phyloP scores from a whole-genome alignment of 805 yeast species.

The Yarrowia osloensis region DNA sequence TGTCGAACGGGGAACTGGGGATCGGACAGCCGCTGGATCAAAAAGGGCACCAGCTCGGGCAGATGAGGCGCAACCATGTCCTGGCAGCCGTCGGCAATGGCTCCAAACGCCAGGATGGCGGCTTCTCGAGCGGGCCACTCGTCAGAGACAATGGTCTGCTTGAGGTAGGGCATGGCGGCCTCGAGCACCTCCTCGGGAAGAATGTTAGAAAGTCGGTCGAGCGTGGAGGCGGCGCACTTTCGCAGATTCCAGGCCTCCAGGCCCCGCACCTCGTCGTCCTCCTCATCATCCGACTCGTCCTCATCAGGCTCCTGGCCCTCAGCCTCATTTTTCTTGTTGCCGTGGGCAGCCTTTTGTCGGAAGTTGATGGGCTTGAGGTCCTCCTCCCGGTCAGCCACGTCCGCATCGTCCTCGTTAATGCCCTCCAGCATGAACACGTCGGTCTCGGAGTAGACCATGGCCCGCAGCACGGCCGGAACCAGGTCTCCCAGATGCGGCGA shows the following conservation, averaged over 20 bases:
- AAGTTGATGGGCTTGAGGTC: slow-evolving; percentile 84
- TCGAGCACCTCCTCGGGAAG: slow-evolving; percentile 68
- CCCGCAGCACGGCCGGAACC: slow-evolving; percentile 73
- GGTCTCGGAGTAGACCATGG: slow-evolving; percentile 87
- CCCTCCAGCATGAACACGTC: slow-evolving; percentile 66
- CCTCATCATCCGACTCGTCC: slow-evolving; percentile 69
- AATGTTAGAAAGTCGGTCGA: slow-evolving; percentile 74
- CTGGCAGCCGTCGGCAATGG: slow-evolving; percentile 85
- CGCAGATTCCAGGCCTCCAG: slow-evolving; percentile 85
- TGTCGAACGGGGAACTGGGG: slow-evolving; percentile 82
- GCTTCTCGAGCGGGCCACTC: slow-evolving; percentile 94
- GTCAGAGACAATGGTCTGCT: slow-evolving; percentile 63
- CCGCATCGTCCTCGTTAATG: slow-evolving; percentile 75
- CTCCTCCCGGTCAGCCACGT: slow-evolving; percentile 77
- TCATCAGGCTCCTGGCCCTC: slow-evolving; percentile 51
- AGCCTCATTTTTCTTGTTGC: slow-evolving; percentile 34
- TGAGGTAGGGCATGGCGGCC: slow-evolving; percentile 71
- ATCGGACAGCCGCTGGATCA: slow-evolving; percentile 78
- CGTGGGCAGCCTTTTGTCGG: slow-evolving; percentile 54
- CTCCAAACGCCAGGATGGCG: slow-evolving; percentile 91
- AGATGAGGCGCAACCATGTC: slow-evolving; percentile 69
- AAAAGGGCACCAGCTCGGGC: slow-evolving; percentile 79
- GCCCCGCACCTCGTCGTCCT: slow-evolving; percentile 67
- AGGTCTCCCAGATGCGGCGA: slow-evolving; percentile 54
- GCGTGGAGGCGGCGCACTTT: slow-evolving; percentile 91